Base-by-base conservation (phyloP, 257 asterid genomes). In the Solanum tacnaense region DNA sequence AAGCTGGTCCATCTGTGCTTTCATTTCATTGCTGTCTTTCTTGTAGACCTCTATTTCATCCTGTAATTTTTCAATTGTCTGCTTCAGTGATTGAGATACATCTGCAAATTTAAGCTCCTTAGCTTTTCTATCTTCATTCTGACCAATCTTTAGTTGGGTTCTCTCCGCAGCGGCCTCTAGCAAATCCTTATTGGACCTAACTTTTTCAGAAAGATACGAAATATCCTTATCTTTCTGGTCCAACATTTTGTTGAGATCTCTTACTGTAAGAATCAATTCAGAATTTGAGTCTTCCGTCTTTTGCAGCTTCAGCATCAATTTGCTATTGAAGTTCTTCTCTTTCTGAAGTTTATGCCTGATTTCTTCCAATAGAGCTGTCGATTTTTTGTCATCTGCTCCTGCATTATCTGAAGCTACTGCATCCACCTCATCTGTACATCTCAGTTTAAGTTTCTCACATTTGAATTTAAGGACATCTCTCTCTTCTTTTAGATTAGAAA, bases 231-330 rank as follows among this genome's bases (percentile, higher is more conserved):
- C 90, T 88, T 95, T 97, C 83, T 92, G 93, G 78, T 94, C 95
- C 92, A 97, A 87, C 89, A 89, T 92, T 87, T 92, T 93, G 90
- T 86, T 92, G 84, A 95, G 98, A 91, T 96, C 99, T 88, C 96
- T 91, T 91, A 95, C 87, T 73, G 96, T 91, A 38, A 97, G 95
- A 91, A 96, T 95, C 56, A 93, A 92, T 91, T 97, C 99, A 65
- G 98, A 94, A 92, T 96, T 94, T 27, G 97, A 94, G 89, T 97
- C 99, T 90, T 97, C 98, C 21, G 96, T 89, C 90, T 94, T 92
- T 92, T 97, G 98, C 85, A 95, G 88, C 44, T 93, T 93, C 76
- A 88, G 78, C 93, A 88, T 93, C 88, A 94, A 83, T 87, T 91
- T 96, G 67, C 91, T 93, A 90, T 92, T 94, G 38, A 92, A 75